Percentiles rank a stretch among this genome's conserved stretches.
These are phyloP conservation scores for Podaxis pistillaris DNA, from an alignment of 768 basidiomycete species.

Conservation along the genomic window DNA sequence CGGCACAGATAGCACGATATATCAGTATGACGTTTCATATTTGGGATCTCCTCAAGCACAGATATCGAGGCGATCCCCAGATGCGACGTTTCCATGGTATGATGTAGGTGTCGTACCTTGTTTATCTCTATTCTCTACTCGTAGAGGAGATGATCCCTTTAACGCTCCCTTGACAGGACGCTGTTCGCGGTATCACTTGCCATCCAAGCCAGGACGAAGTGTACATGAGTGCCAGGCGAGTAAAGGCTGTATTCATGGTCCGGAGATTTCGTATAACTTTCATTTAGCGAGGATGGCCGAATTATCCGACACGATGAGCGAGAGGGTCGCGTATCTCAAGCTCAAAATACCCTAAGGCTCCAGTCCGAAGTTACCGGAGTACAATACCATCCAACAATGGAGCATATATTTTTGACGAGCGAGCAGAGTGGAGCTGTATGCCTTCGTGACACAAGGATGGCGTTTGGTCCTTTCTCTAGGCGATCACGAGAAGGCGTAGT, in stretches of 20 bases:
- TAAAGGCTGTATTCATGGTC: slow-evolving; percentile 15
- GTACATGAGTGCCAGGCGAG: slow-evolving; percentile 68
- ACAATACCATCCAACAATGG: slow-evolving; percentile 65
- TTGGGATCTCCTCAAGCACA: slow-evolving; percentile 24
- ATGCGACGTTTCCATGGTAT: slow-evolving; percentile 19
- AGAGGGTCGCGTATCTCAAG: slow-evolving; percentile 28
- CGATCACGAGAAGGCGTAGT: slow-evolving; percentile 55
- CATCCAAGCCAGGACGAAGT: slow-evolving; percentile 69
- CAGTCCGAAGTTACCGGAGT: slow-evolving; percentile 59
- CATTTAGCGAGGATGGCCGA: slow-evolving; percentile 65
- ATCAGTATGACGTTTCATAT: slow-evolving; percentile 52
- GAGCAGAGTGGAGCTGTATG: slow-evolving; percentile 58
- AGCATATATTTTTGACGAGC: slow-evolving; percentile 67
- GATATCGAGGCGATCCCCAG: slow-evolving; percentile 16
- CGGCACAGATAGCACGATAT: slow-evolving; percentile 49
- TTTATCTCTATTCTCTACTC: not conserved
- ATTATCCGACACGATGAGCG: slow-evolving; percentile 65
- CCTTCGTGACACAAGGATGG: slow-evolving; percentile 72
- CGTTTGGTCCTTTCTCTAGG: slow-evolving; percentile 53
- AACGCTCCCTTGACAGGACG: slow-evolving; percentile 43
- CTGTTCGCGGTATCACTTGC: slow-evolving; percentile 60
- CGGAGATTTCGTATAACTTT: not conserved
- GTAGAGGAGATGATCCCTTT: not conserved
- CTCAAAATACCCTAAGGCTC: slow-evolving; percentile 53
- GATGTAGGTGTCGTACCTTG: slow-evolving; percentile 16